Conservation (phyloP, 805 yeast genomes). For the Cephaloascus fragrans region DNA sequence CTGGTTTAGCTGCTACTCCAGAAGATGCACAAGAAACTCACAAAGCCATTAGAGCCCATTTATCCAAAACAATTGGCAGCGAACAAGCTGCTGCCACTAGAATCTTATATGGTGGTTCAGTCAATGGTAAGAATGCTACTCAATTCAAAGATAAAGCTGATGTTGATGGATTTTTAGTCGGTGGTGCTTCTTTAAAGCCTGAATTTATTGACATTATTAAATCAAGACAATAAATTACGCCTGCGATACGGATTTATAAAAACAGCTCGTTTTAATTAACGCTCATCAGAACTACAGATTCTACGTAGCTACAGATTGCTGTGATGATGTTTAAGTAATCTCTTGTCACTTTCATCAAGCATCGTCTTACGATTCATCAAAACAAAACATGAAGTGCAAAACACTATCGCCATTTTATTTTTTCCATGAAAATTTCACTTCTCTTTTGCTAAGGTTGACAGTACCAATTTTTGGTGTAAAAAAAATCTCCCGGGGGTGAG, state of each 20-base stretch:
- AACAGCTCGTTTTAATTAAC: no score
- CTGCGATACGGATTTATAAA: no score
- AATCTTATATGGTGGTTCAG: conserved; percentile 98
- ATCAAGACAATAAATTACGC: conserved; percentile 56
- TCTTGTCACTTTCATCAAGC: no score
- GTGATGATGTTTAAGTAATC: no score
- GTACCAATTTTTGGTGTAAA: no score
- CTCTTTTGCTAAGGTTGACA: no score
- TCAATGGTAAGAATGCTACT: conserved; percentile 85
- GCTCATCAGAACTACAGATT: no score
- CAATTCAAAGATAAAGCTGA: conserved; percentile 88
- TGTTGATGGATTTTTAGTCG: conserved; percentile 98
- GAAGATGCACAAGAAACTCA: conserved; percentile 97
- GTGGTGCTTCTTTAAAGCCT: conserved; percentile 98
- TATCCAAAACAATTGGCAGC: conserved; percentile 66
- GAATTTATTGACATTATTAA: conserved; percentile 94
- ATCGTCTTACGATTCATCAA: no score
- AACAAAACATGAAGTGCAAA: no score
- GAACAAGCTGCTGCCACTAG: conserved; percentile 70
- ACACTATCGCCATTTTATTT: no score
- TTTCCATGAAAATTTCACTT: no score
- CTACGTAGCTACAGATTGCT: no score
- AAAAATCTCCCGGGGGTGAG: not conserved
- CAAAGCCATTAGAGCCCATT: conserved; percentile 75
- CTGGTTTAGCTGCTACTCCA: conserved; percentile 98